These are phyloP conservation scores for Tolypocladium tundrense DNA, from an alignment of 2,329 filamentous ascomycete species.

Conservation along the genomic window DNA sequence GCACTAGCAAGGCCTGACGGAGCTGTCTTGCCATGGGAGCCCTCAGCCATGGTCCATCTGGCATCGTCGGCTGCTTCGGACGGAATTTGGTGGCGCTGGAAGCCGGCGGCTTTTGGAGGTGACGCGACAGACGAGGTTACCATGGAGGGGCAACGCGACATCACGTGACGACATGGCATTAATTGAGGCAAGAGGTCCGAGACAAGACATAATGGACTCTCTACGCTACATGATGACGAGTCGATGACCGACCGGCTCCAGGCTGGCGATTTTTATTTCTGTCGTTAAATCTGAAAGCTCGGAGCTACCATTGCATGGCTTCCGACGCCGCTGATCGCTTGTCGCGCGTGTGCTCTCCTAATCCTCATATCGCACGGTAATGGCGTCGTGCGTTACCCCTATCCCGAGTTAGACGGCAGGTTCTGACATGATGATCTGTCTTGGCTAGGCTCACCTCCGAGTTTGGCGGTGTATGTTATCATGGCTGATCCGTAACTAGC, in stretches of 20 bases:
- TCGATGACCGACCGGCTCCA: constrained; percentile 1
- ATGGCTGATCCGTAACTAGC: constrained; percentile 27
- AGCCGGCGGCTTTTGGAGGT: background rate
- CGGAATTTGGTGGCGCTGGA: background rate
- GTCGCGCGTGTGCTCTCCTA: background rate
- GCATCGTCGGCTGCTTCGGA: constrained; percentile 12
- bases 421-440: background rate
- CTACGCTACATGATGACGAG: background rate
- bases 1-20: constrained; percentile 7
- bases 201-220: background rate
- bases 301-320: background rate
- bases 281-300: background rate
- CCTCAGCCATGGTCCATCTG: constrained; percentile 17
- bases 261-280: too few relatives aligned
- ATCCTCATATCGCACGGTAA: constrained; percentile 23
- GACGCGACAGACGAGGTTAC: constrained; percentile 6
- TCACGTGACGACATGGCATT: constrained; percentile 8
- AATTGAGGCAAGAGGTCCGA: background rate
- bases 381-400: constrained; percentile 26
- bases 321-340: background rate
- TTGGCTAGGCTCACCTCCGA: constrained; percentile 19
- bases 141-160: constrained; percentile 8
- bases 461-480: constrained; percentile 25
- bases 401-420: background rate
- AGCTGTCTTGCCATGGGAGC: constrained; percentile 9